Percentiles rank a stretch among this genome's conserved stretches.
These are phyloP conservation scores for Kwoniella botswanensis DNA, from an alignment of 768 basidiomycete genomes.

Conservation along the genomic window DNA sequence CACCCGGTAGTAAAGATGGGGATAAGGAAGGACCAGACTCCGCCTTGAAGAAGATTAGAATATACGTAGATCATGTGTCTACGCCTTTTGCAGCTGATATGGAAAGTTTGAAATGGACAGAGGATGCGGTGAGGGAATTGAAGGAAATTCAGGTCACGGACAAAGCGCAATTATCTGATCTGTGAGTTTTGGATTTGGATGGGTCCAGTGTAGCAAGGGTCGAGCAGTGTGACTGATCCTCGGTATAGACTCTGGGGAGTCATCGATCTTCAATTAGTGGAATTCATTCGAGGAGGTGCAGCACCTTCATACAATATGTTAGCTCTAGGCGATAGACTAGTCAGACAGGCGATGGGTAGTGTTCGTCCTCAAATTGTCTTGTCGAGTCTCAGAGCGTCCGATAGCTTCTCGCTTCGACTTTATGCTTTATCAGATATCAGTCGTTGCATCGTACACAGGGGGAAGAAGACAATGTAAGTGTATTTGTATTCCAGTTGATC, in stretches of 20 bases:
- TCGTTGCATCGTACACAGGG: constrained; percentile 34
- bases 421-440: constrained; percentile 36
- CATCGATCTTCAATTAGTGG: constrained; percentile 34
- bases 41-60: constrained; percentile 18
- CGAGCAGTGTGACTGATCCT: background rate
- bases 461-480: constrained; percentile 29
- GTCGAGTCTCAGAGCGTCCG: constrained; percentile 15
- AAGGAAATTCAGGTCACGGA: constrained; percentile 33
- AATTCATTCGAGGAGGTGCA: constrained; percentile 37
- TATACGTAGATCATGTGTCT: constrained; percentile 35
- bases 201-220: too few species aligned
- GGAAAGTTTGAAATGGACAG: constrained; percentile 36
- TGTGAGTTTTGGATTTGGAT: constrained; percentile 19
- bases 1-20: constrained; percentile 2
- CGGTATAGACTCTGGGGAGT: constrained; percentile 33
- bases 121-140: constrained; percentile 35
- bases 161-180: constrained; percentile 28
- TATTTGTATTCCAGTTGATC: background rate
- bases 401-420: constrained; percentile 31
- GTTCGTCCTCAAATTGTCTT: constrained; percentile 22
- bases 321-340: constrained; percentile 32
- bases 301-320: constrained; percentile 38
- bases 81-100: constrained; percentile 34
- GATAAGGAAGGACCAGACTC: background rate
- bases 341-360: constrained; percentile 19